phyloP scores from a whole-genome alignment of 129 eudicot species.

The Tagetes patula region DNA sequence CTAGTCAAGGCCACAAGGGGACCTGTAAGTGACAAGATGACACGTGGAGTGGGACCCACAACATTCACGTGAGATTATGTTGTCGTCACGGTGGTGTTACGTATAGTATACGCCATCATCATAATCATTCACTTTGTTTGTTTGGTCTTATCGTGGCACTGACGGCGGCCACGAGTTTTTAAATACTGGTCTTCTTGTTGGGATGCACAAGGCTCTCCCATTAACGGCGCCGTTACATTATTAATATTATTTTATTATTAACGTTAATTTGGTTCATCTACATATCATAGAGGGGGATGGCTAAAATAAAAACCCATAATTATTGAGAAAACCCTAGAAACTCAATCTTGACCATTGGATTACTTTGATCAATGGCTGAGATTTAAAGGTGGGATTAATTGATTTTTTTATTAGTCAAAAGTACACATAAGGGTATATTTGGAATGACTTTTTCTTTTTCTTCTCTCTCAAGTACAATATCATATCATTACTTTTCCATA shows the following conservation, averaged over 20 bases:
- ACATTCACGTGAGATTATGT: slow-evolving; percentile 33
- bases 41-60: slow-evolving; percentile 19
- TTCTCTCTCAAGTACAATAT: too few relatives aligned
- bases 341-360: too few relatives aligned
- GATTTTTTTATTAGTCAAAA: too few relatives aligned
- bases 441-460: too few relatives aligned
- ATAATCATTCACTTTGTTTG: background rate
- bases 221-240: slow-evolving; percentile 14
- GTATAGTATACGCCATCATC: slow-evolving; percentile 9
- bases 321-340: too few relatives aligned
- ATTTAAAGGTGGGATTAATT: too few relatives aligned
- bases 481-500: too few relatives aligned
- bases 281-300: too few relatives aligned
- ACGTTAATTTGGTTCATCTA: too few relatives aligned
- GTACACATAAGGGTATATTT: too few relatives aligned
- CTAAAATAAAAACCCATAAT: too few relatives aligned
- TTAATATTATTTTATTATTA: background rate
- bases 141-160: slow-evolving; percentile 19
- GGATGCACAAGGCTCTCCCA: slow-evolving; percentile 11
- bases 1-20: slow-evolving; percentile 29
- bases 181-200: slow-evolving; percentile 13
- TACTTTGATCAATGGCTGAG: too few relatives aligned
- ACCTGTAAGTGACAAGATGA: slow-evolving; percentile 23
- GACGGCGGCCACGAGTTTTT: slow-evolving; percentile 25
- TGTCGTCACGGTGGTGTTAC: slow-evolving; percentile 32